Conservation (phyloP, 2,329 filamentous ascomycete species). For the Pyricularia grisea region DNA sequence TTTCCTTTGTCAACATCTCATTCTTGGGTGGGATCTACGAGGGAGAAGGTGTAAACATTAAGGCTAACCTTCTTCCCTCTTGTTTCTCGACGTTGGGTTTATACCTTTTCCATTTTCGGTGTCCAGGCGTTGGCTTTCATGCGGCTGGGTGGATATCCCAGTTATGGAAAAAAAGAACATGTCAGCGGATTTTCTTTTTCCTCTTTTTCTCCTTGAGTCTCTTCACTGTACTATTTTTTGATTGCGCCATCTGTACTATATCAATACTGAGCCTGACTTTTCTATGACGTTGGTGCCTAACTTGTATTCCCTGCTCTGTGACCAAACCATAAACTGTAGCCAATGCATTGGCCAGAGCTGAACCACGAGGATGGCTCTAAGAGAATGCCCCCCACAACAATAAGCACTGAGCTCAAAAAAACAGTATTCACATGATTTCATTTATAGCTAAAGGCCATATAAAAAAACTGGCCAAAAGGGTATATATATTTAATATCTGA, state of each 20-base stretch:
- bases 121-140: background rate
- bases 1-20: too few relatives aligned
- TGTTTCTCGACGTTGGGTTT: background rate
- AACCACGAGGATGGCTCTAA: background rate
- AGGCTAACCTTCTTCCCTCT: background rate
- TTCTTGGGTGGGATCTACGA: too few relatives aligned
- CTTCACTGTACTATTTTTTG: constrained; percentile 6
- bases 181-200: background rate
- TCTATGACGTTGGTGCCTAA: background rate
- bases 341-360: too few relatives aligned
- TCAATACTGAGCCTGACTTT: background rate
- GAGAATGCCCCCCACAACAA: background rate
- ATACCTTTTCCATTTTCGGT: background rate
- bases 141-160: background rate
- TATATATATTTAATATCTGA: background rate
- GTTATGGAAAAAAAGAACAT: background rate
- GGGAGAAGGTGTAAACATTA: too few relatives aligned
- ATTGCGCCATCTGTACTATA: background rate
- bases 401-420: background rate
- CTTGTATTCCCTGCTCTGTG: background rate
- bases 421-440: too few relatives aligned
- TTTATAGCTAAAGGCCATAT: too few relatives aligned
- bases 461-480: too few relatives aligned
- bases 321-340: background rate
- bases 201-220: background rate